These are phyloP conservation scores for Dactylorhiza incarnata DNA, from an alignment of 106 monocot genomes.

Conservation along the genomic window DNA sequence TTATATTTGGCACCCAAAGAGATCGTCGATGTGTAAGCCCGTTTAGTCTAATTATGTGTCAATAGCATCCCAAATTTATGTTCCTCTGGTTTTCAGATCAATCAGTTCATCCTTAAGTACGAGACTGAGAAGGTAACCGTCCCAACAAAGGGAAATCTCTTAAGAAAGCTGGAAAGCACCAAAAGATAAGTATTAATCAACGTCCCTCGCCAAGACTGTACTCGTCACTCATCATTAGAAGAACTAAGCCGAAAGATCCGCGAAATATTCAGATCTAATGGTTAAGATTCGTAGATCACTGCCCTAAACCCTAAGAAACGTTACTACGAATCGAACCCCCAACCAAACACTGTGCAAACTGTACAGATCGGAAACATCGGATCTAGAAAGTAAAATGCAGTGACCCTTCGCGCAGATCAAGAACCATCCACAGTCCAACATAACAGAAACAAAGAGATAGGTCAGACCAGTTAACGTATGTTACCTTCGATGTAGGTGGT, in stretches of 20 bases:
- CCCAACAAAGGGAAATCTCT: no score
- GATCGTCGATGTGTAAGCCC: no score
- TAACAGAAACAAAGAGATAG: neutral
- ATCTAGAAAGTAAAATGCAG: neutral
- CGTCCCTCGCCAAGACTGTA: neutral
- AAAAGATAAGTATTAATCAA: no score
- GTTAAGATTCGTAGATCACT: neutral
- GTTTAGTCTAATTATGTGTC: no score
- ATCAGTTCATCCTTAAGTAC: no score
- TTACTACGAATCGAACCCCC: neutral
- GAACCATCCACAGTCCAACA: neutral
- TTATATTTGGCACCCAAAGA: no score
- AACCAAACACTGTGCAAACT: neutral
- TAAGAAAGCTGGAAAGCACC: no score
- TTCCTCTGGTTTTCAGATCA: no score
- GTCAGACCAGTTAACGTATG: neutral
- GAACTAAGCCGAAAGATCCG: neutral
- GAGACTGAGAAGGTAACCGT: no score
- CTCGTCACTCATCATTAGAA: neutral
- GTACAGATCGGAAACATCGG: neutral
- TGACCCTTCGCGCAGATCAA: neutral
- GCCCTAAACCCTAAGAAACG: neutral
- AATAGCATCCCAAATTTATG: no score
- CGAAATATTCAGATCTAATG: neutral
- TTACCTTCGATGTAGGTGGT: conserved; percentile 70